These are phyloP conservation scores for Saccharomyces hybrid DNA, from an alignment of 1,139 yeast species.

Conservation along the genomic window DNA sequence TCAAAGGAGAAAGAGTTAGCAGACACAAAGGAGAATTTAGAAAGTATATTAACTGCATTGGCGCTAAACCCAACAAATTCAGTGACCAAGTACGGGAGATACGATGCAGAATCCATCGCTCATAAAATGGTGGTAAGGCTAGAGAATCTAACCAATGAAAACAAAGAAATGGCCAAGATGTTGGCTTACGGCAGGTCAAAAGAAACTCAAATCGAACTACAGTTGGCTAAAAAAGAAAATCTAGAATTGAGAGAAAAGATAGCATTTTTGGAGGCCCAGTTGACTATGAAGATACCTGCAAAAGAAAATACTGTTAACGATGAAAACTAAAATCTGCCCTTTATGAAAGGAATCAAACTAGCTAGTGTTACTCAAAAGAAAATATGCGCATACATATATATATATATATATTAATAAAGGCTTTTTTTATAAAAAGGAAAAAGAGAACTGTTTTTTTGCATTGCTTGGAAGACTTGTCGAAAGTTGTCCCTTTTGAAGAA, in stretches of 20 bases:
- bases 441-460: not conserved
- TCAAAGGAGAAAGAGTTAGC: constrained; percentile 49
- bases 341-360: too few species aligned
- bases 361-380: not conserved
- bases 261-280: constrained; percentile 9
- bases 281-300: not conserved
- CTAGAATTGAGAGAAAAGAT: constrained; percentile 36
- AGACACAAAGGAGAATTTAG: constrained; percentile 55
- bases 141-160: constrained; percentile 57
- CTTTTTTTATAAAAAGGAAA: too few species aligned
- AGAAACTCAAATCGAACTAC: constrained; percentile 62
- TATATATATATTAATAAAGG: not conserved
- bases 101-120: constrained; percentile 68
- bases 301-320: not conserved
- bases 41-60: constrained; percentile 52
- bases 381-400: not conserved
- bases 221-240: constrained; percentile 48
- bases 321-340: not conserved
- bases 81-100: constrained; percentile 45
- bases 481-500: too few species aligned
- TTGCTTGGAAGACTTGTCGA: too few species aligned
- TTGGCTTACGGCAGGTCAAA: constrained; percentile 65
- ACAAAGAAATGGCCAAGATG: constrained; percentile 62
- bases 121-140: constrained; percentile 66
- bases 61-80: constrained; percentile 39